Evolutionary conservation across 2,329 filamentous ascomycete species (phyloP), one percentile per base, ranked within the genome.

Genomic region (Beauveria sp.): DNA sequence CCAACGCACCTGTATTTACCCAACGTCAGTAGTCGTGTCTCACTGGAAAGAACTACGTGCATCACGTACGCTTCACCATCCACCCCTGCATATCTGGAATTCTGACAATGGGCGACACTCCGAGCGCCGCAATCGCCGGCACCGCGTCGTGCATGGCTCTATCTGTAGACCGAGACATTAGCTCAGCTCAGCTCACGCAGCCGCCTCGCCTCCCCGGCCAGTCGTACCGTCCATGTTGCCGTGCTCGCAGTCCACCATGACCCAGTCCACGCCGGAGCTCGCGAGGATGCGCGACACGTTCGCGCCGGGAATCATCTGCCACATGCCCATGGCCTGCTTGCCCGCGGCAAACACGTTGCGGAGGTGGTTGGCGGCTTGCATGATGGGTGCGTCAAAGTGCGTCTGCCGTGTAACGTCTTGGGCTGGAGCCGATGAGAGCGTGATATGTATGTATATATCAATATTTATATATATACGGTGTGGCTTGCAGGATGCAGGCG

Each of bases 301-400:
- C 50, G 79, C 76, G 0, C 84, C 82, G 0, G 85, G 84, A 59
- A 87, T 72, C 77, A 85, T 85, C 73, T 87, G 85, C 85, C 84
- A 87, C 58, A 81, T 76, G 3, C 85, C 85, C 66, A 85, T 75
- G 54, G 81, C 79, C 6, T 80, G 73, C 26, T 74, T 76, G 57
- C 75, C 78, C 64, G 79, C 75, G 26, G 71, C 67, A 63, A 86
- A 79, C n/a, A 76, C 76, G 61, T 75, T 75, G 67, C 77, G 79
- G 63, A 86, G 69, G 60, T 74, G 75, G 67, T 81, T 84, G 55
- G 78, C 74, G 18, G 71, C 68, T 62, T 77, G 70, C 78, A 82
- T 79, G 24, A 40, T 53, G 58, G 2, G 22, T 51, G 46, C 18
- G 30, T 34, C 63, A 67, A 50, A 3, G 18, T 52, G 16, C 9